Evolutionary conservation across 805 yeast genomes (phyloP).

Genomic region (Candida caryicola): DNA sequence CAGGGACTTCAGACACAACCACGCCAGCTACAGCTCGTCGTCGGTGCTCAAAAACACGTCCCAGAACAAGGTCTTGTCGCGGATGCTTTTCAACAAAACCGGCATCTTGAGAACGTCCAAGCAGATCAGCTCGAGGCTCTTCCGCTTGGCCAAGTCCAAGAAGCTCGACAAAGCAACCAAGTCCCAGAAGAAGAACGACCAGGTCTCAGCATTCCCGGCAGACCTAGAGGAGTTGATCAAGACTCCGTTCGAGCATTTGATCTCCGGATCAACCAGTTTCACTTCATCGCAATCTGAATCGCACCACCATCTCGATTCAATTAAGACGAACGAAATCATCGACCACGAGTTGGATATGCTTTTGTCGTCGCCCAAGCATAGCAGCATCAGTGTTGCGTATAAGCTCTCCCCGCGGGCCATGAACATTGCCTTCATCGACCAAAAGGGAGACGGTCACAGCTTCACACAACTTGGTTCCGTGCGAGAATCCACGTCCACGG

Average conservation of each 20-base stretch:
- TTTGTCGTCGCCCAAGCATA: conserved; percentile 24
- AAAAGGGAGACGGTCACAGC: conserved; percentile 1
- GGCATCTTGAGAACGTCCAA: conserved; percentile 36
- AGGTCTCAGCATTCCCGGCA: conserved; percentile 8
- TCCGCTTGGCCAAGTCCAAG: conserved; percentile 25
- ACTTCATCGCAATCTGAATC: conserved; percentile 5
- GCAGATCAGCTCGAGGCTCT: conserved; percentile 33
- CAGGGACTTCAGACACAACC: conserved; percentile 28
- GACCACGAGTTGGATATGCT: conserved; percentile 31
- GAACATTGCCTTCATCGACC: conserved; percentile 5
- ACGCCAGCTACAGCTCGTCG: conserved; percentile 15
- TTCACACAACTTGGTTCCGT: conserved; percentile 5
- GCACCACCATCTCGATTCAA: conserved; percentile 14
- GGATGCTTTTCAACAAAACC: conserved; percentile 38
- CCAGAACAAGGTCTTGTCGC: conserved; percentile 39
- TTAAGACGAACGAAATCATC: conserved; percentile 23
- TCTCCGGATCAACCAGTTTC: conserved; percentile 6
- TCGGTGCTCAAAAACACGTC: conserved; percentile 28
- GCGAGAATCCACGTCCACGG: not conserved
- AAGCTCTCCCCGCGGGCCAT: conserved; percentile 5
- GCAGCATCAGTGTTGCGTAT: not conserved
- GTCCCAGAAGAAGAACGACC: conserved; percentile 3
- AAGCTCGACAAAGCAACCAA: conserved; percentile 16
- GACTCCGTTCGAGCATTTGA: conserved; percentile 28
- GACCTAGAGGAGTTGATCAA: conserved; percentile 26